Percentiles rank a stretch among this genome's conserved stretches.
Conservation (phyloP, 306 rosid genomes). For the Lathyrus oleraceus region DNA sequence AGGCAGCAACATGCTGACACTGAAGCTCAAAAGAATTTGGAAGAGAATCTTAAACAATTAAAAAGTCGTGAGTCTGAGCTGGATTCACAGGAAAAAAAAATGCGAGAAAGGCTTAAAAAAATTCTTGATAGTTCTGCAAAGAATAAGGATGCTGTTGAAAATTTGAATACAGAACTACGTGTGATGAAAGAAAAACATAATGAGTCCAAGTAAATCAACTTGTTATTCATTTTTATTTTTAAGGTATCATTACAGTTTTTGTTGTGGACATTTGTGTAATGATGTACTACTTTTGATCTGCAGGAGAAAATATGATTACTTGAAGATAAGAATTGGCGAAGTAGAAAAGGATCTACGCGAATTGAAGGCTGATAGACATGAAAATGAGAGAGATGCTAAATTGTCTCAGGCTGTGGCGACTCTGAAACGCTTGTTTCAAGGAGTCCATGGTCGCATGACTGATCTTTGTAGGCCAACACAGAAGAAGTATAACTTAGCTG, state of each 20-base stretch:
- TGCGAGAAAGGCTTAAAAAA: constrained; percentile 67
- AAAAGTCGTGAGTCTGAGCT: constrained; percentile 68
- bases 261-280: constrained; percentile 25
- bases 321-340: constrained; percentile 75
- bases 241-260: not conserved
- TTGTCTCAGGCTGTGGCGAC: constrained; percentile 97
- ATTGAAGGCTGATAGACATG: constrained; percentile 91
- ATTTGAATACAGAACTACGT: constrained; percentile 65
- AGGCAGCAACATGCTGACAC: constrained; percentile 90
- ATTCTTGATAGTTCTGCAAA: constrained; percentile 60
- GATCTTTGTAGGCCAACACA: constrained; percentile 97
- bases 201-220: constrained; percentile 64
- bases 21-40: constrained; percentile 92
- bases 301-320: constrained; percentile 77
- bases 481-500: constrained; percentile 92
- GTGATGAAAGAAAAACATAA: constrained; percentile 73
- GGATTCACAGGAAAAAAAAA: constrained; percentile 74
- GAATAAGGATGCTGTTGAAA: constrained; percentile 54
- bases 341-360: constrained; percentile 88
- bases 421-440: constrained; percentile 91
- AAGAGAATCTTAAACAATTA: constrained; percentile 92
- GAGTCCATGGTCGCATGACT: constrained; percentile 99
- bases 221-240: constrained; percentile 1
- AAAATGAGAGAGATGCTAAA: constrained; percentile 90
- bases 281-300: constrained; percentile 29